Percentiles rank a stretch among this genome's conserved stretches.
Evolutionary conservation across 352 stramenopile species (phyloP).

Genomic region (Aphanomyces euteiches): DNA sequence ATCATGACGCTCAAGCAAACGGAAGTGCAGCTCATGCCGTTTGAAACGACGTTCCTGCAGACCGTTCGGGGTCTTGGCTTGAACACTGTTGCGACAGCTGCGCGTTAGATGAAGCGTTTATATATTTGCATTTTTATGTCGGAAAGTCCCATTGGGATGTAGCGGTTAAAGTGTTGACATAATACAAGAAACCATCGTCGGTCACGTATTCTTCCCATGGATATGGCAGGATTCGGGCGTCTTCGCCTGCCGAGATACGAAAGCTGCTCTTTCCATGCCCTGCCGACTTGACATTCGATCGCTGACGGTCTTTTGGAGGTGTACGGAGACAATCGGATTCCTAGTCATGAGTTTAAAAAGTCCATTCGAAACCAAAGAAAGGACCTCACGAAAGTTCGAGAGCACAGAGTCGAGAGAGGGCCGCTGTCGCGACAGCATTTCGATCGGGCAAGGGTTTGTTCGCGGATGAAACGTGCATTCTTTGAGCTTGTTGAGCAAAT

Average conservation of each 20-base stretch:
- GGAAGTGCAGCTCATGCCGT: constrained; percentile 34
- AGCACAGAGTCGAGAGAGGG: constrained; percentile 5
- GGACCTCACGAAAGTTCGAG: constrained; percentile 8
- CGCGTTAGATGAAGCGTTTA: constrained; percentile 14
- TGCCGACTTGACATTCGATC: neutral
- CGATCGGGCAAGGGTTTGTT: neutral
- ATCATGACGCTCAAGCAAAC: constrained; percentile 31
- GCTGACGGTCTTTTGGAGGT: neutral
- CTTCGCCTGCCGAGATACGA: constrained; percentile 8
- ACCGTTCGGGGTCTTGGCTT: constrained; percentile 34
- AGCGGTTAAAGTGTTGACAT: constrained; percentile 31
- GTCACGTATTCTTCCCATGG: constrained; percentile 30
- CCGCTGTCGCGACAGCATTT: neutral
- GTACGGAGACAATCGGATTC: constrained; percentile 7
- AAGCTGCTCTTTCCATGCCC: neutral
- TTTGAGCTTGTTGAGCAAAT: neutral
- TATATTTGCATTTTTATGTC: constrained; percentile 9
- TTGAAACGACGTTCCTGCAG: constrained; percentile 37
- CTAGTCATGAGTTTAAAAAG: neutral
- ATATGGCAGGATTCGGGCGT: constrained; percentile 25
- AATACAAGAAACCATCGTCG: constrained; percentile 32
- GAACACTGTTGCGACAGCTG: constrained; percentile 32
- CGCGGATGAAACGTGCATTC: constrained; percentile 23
- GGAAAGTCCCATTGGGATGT: constrained; percentile 32
- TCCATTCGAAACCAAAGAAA: no score